These are phyloP conservation scores for Cyberlindnera lachancei DNA, from an alignment of 805 yeast genomes.

Conservation along the genomic window DNA sequence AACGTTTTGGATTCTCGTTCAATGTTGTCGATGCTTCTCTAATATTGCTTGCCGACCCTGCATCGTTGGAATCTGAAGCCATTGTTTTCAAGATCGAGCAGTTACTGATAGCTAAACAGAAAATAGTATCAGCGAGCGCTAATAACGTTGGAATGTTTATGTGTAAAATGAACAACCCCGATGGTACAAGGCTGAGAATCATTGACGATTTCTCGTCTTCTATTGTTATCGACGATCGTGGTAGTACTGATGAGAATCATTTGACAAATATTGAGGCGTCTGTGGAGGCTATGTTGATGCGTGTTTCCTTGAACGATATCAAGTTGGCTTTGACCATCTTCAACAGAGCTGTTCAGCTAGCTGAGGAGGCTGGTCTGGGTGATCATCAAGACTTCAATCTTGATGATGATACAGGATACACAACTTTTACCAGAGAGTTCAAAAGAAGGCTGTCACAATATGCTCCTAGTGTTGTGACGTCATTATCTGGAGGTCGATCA, in stretches of 20 bases:
- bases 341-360: conserved; percentile 54
- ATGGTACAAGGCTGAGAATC: conserved; percentile 58
- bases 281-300: conserved; percentile 70
- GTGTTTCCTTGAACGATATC: conserved; percentile 84
- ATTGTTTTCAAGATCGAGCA: conserved; percentile 86
- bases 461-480: conserved; percentile 59
- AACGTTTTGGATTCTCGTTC: conserved; percentile 44
- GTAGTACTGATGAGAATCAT: conserved; percentile 49
- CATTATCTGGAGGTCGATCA: conserved; percentile 32
- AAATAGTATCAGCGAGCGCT: conserved; percentile 57
- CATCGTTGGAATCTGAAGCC: conserved; percentile 66
- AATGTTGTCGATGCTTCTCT: conserved; percentile 74
- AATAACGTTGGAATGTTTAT: conserved; percentile 83
- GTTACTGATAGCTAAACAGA: conserved; percentile 59
- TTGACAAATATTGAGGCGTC: conserved; percentile 61
- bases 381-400: conserved; percentile 12
- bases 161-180: conserved; percentile 61
- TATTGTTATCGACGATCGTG: conserved; percentile 62
- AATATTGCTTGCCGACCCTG: conserved; percentile 74
- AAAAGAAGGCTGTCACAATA: conserved; percentile 51
- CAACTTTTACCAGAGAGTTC: conserved; percentile 55
- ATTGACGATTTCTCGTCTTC: conserved; percentile 86
- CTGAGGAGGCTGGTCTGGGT: conserved; percentile 16
- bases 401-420: conserved; percentile 14
- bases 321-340: conserved; percentile 69